phyloP scores from a whole-genome alignment of 2,329 filamentous ascomycete species.

The Neocucurbitaria cava region DNA sequence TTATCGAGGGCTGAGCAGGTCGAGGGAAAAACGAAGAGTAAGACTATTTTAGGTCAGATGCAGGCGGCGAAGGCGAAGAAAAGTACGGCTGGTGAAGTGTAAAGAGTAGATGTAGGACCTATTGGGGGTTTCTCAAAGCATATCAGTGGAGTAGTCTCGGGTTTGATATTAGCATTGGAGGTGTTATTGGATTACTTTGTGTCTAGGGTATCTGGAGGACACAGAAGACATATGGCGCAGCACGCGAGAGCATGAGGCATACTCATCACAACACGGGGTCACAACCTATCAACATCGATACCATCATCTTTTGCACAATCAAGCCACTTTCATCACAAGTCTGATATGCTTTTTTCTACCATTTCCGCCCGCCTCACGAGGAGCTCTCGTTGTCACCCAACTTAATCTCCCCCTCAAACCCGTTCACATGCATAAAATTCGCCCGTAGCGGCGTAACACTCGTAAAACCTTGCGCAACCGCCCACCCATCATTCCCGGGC shows the following conservation, averaged over 20 bases:
- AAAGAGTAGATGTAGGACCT: background rate
- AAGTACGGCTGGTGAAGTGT: background rate
- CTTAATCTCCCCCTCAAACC: conserved; percentile 42
- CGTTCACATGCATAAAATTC: conserved; percentile 78
- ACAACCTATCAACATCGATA: background rate
- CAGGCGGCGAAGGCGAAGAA: conserved; percentile 20
- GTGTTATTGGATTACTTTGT: background rate
- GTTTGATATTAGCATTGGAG: background rate
- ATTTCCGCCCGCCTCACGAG: background rate
- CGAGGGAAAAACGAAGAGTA: conserved; percentile 43
- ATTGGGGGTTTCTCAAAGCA: background rate
- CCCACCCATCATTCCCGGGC: conserved; percentile 92
- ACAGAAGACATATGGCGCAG: background rate
- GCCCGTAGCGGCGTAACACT: conserved; percentile 91
- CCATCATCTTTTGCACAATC: background rate
- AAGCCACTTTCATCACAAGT: background rate
- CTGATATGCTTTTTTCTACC: background rate
- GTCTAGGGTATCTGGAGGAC: too few relatives aligned
- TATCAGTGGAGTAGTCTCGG: background rate
- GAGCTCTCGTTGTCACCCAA: conserved; percentile 18
- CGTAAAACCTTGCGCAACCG: conserved; percentile 84
- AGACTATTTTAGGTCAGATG: conserved; percentile 40
- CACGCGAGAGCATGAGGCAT: background rate
- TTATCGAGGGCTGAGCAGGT: conserved; percentile 72
- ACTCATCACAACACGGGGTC: background rate